phyloP scores from a whole-genome alignment of 1,139 yeast genomes.

The Candida neerlandica region DNA sequence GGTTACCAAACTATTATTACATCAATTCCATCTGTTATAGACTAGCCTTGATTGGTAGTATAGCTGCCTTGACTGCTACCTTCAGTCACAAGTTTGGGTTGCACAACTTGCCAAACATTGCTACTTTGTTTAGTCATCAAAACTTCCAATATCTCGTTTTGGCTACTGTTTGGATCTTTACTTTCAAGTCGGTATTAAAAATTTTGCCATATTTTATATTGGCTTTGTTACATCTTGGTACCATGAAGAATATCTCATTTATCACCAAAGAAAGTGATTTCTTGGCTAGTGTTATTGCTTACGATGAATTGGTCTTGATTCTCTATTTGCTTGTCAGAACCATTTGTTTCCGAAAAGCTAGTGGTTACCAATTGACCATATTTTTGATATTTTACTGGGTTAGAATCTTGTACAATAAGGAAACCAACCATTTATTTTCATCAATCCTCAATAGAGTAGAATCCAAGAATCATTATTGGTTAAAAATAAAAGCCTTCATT shows the following conservation, averaged over 20 bases:
- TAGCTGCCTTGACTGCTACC: conserved; percentile 55
- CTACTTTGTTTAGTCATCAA: conserved; percentile 63
- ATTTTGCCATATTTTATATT: conserved; percentile 60
- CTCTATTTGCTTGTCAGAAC: conserved; percentile 60
- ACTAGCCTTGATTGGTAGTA: conserved; percentile 57
- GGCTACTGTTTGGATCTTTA: conserved; percentile 60
- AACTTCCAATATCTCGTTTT: conserved; percentile 66
- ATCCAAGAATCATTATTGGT: conserved; percentile 52
- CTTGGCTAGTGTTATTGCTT: conserved; percentile 56
- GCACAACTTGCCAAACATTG: conserved; percentile 53
- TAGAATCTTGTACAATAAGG: conserved; percentile 57
- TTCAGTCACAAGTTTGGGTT: conserved; percentile 60
- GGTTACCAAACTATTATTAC: conserved; percentile 47
- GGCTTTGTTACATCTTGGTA: conserved; percentile 57
- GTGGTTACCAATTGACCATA: conserved; percentile 65
- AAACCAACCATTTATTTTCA: conserved; percentile 50
- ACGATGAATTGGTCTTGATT: conserved; percentile 59
- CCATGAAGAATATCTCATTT: conserved; percentile 40
- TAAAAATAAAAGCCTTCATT: conserved; percentile 40
- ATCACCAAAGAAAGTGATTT: conserved; percentile 40
- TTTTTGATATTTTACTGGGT: conserved; percentile 69
- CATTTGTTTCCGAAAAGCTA: conserved; percentile 59
- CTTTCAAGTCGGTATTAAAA: conserved; percentile 68
- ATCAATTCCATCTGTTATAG: conserved; percentile 53
- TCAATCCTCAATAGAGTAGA: conserved; percentile 40